Base-by-base conservation (phyloP, 441 rosid genomes). In the Biscutella laevigata region DNA sequence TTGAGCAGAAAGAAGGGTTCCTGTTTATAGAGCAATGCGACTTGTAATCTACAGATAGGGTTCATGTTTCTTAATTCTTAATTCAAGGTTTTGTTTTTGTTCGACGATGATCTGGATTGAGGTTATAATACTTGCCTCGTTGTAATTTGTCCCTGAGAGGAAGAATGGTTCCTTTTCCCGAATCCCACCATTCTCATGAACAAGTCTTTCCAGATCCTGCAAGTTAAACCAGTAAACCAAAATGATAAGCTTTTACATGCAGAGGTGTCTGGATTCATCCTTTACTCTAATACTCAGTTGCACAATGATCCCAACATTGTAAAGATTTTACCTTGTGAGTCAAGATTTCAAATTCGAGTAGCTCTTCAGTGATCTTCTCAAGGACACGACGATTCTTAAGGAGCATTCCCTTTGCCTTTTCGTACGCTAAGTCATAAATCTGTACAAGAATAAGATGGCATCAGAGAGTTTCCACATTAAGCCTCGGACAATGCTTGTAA, bases 281-380 rank as follows among this genome's bases (percentile, higher is more conserved):
- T 20, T 32, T 22, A 35, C 26, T 46, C 51, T 17, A 30, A 16
- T 21, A 8, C 11, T 33, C 38, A 19, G 10, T 32, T 26, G 30
- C 46, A 44, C 41, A 37, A 45, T 35, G 35, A 53, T 42, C 13
- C 22, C 27, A 64, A 38, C 56, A 24, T 13, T 12, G n/a, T 35
- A 20, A 49, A 57, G 22, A 52, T 48, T 14, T 68, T 74, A 91
- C 98, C 96, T 91, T 88, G 54, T 79, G 86, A 27, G 94, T 75
- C 72, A 91, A 77, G 45, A 91, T 83, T 76, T 91, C 95, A 53
- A 72, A 88, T 67, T 85, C 95, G 24, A 91, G 86, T 60, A 91
- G 75, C 66, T 91, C 98, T 27, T 91, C 98, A 24, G 78, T 90
- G 74, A 88, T 76, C 77, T 82, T 85, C 77, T 81, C 94, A 30